Base-by-base conservation (phyloP, 139 green algal genomes). In the Tetradesmus obliquus region DNA sequence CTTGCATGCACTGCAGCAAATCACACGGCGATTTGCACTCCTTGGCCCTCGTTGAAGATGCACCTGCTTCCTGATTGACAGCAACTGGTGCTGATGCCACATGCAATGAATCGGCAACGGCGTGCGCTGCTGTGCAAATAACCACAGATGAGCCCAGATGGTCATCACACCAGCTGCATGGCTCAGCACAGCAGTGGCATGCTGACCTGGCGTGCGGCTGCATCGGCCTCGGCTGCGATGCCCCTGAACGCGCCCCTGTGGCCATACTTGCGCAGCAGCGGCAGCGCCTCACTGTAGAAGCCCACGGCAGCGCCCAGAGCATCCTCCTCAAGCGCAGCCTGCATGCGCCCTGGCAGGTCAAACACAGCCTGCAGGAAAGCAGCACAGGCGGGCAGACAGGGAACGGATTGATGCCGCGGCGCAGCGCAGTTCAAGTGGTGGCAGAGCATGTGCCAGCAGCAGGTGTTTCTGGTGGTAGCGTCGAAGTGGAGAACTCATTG, bases 221-320 rank as follows among this genome's bases (percentile, higher is more conserved):
- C 93, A 81, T 98, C 95, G 10, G 91, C 93, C 17, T 96, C 93
- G 45, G 87, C 88, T 51, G 92, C 92, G 8, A 95, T 92, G 12
- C 96, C 93, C 53, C 95, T 91, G 87, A 98, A 96, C 0, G 95
- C 94, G 4, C 95, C 95, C 81, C 95, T 90, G 86, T 96, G 87
- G 20, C 97, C 96, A 69, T 98, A 97, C 91, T 95, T 96, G 60
- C 93, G 93, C 24, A 99, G 94, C 83, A 98, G 91, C 45, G 97
- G 96, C 69, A 92, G 87, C 0, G 96, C 97, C 74, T 98, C 97
- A 12, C 94, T 94, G 87, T 98, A 98, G 66, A 93, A 93, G 76
- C 95, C 90, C 3, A 97, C 97, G 9, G 96, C 97, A 53, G 96
- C 93, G 66, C 97, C 96, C 20, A 97, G 93, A 7, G 96, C 96